These are phyloP conservation scores for Orbilia quercus DNA, from an alignment of 2,329 filamentous ascomycete genomes.

Conservation along the genomic window DNA sequence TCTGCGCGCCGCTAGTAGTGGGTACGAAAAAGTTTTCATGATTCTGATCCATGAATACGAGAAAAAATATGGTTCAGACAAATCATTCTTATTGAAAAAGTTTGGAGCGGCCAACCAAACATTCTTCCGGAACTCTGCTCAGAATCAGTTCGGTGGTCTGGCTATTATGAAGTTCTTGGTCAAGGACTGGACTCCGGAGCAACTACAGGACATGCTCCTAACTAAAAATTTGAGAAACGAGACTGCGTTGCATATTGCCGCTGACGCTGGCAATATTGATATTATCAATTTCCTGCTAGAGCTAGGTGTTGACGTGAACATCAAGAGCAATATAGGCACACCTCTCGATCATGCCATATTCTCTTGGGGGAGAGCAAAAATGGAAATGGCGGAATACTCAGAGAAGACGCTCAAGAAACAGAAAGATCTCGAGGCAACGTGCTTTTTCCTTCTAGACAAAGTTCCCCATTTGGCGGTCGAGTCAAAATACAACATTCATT, in stretches of 20 bases:
- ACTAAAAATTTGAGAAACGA: slow-evolving; percentile 28
- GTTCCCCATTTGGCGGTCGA: slow-evolving; percentile 23
- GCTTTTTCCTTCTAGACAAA: slow-evolving; percentile 31
- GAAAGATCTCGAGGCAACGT: slow-evolving; percentile 23
- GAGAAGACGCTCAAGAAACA: slow-evolving; percentile 17
- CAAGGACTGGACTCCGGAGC: slow-evolving; percentile 32
- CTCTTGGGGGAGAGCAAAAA: slow-evolving; percentile 24
- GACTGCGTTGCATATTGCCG: slow-evolving; percentile 56
- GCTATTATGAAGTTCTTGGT: slow-evolving; percentile 45
- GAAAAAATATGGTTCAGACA: slow-evolving; percentile 41
- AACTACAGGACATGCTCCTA: slow-evolving; percentile 35
- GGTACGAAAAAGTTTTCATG: slow-evolving; percentile 45
- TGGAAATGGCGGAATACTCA: slow-evolving; percentile 30
- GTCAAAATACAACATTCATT: slow-evolving; percentile 6
- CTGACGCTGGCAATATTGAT: slow-evolving; percentile 43
- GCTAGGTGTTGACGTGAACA: slow-evolving; percentile 52
- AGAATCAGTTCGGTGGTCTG: slow-evolving; percentile 23
- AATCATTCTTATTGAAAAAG: slow-evolving; percentile 26
- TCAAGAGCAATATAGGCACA: slow-evolving; percentile 21
- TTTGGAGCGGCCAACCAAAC: slow-evolving; percentile 23
- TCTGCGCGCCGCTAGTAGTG: slow-evolving; percentile 23
- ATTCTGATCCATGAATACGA: slow-evolving; percentile 46
- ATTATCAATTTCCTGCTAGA: slow-evolving; percentile 56
- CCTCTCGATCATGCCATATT: slow-evolving; percentile 27
- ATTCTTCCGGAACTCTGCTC: slow-evolving; percentile 17